A percentile compares a stretch with the other conserved stretches of the same genome.
phyloP scores from a whole-genome alignment of 176 grass and related monocot genomes.

The Carex parvula region DNA sequence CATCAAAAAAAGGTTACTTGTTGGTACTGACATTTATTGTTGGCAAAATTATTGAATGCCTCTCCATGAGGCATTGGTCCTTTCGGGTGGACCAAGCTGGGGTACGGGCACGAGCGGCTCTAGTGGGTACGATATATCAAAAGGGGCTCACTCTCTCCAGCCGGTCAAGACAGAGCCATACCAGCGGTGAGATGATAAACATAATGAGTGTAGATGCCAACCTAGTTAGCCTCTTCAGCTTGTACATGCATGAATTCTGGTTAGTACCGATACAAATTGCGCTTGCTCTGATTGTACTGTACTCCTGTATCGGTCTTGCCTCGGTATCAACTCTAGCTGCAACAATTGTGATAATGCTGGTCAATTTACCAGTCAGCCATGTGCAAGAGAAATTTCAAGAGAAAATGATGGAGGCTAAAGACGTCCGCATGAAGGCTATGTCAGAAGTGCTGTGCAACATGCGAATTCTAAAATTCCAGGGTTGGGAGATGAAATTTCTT shows the following conservation, averaged over 20 bases:
- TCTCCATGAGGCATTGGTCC: constrained; percentile 51
- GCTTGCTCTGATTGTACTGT: constrained; percentile 57
- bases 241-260: constrained; percentile 71
- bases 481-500: constrained; percentile 73
- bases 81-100: constrained; percentile 52
- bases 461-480: constrained; percentile 79
- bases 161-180: constrained; percentile 47
- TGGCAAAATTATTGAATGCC: constrained; percentile 42
- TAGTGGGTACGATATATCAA: constrained; percentile 54
- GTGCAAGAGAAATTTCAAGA: constrained; percentile 45
- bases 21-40: constrained; percentile 49
- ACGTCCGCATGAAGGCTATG: constrained; percentile 60
- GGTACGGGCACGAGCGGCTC: constrained; percentile 36
- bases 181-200: constrained; percentile 71
- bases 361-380: constrained; percentile 46
- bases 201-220: constrained; percentile 57
- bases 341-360: constrained; percentile 45
- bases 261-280: constrained; percentile 48
- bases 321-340: constrained; percentile 47
- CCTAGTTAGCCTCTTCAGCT: constrained; percentile 41
- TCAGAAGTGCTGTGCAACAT: constrained; percentile 75
- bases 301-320: constrained; percentile 43
- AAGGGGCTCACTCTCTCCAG: constrained; percentile 53
- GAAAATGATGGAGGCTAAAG: constrained; percentile 64
- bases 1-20: constrained; percentile 44